phyloP scores from a whole-genome alignment of 371 early-diverging fungal genomes.

The Globomyces sp. region DNA sequence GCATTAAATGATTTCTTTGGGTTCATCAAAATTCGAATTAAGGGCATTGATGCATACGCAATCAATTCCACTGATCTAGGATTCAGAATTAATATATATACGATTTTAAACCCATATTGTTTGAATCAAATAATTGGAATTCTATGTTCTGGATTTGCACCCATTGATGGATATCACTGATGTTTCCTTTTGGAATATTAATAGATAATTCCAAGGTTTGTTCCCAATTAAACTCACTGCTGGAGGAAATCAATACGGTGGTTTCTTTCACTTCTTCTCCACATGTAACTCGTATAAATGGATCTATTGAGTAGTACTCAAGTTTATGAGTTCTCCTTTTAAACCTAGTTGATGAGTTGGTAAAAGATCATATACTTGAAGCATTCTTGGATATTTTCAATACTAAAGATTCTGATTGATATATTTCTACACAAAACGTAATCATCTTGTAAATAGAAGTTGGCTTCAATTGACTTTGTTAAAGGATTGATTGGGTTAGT shows the following conservation, averaged over 20 bases:
- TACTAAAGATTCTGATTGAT: slow-evolving; percentile 19
- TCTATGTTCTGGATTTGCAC: slow-evolving; percentile 33
- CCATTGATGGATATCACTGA: slow-evolving; percentile 42
- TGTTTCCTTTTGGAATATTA: slow-evolving; percentile 39
- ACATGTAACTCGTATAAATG: slow-evolving; percentile 33
- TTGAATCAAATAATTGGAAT: slow-evolving; percentile 32
- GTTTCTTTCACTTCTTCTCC: slow-evolving; percentile 31
- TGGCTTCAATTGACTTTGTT: slow-evolving; percentile 22
- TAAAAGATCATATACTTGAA: background rate
- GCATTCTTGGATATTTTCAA: slow-evolving; percentile 7
- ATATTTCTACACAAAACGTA: slow-evolving; percentile 24
- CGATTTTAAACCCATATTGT: no score
- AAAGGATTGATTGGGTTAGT: slow-evolving; percentile 15
- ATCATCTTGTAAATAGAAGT: slow-evolving; percentile 24
- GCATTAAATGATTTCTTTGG: slow-evolving; percentile 32
- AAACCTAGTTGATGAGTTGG: slow-evolving; percentile 15
- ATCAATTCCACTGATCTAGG: slow-evolving; percentile 23
- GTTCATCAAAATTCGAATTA: slow-evolving; percentile 35
- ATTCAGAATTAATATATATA: no score
- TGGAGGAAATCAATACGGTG: slow-evolving; percentile 25
- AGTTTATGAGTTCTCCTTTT: slow-evolving; percentile 28
- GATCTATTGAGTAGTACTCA: slow-evolving; percentile 29
- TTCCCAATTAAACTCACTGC: slow-evolving; percentile 34
- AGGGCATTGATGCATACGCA: slow-evolving; percentile 30
- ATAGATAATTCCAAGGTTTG: slow-evolving; percentile 36